phyloP scores from a whole-genome alignment of 768 basidiomycete genomes.

The Mycena galericulata region DNA sequence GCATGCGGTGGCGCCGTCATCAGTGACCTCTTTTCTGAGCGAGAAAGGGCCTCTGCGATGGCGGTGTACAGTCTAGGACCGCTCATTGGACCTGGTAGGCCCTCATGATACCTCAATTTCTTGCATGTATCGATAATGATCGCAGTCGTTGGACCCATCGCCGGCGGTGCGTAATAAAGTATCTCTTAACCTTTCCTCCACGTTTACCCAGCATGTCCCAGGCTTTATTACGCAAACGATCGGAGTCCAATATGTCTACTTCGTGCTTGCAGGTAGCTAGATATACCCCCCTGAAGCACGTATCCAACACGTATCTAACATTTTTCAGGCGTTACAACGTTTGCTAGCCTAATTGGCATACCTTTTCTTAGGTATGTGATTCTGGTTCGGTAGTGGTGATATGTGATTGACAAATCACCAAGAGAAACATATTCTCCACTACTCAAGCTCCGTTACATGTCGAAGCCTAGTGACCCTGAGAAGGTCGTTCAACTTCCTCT shows the following conservation, averaged over 20 bases:
- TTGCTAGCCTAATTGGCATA: slow-evolving; percentile 62
- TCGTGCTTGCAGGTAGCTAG: slow-evolving; percentile 55
- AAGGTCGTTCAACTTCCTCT: slow-evolving; percentile 43
- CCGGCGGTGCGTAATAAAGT: slow-evolving; percentile 52
- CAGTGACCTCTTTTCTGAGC: slow-evolving; percentile 75
- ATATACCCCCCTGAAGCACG: neutral
- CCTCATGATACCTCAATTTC: neutral
- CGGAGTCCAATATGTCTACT: slow-evolving; percentile 73
- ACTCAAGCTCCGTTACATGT: slow-evolving; percentile 63
- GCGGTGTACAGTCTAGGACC: slow-evolving; percentile 75
- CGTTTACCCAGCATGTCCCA: neutral
- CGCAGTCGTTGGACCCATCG: slow-evolving; percentile 67
- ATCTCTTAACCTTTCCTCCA: neutral
- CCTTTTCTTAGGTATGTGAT: slow-evolving; percentile 58
- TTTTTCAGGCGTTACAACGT: slow-evolving; percentile 52
- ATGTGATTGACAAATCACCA: neutral
- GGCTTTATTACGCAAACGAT: slow-evolving; percentile 69
- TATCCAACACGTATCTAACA: neutral
- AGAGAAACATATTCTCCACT: slow-evolving; percentile 83
- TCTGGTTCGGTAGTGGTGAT: too few species aligned
- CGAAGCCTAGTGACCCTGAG: slow-evolving; percentile 57
- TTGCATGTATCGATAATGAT: slow-evolving; percentile 20
- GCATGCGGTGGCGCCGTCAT: slow-evolving; percentile 73
- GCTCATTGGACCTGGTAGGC: slow-evolving; percentile 58
- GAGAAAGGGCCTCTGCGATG: slow-evolving; percentile 74